phyloP scores from a whole-genome alignment of 805 yeast genomes.

The Lachancea thermotolerans region DNA sequence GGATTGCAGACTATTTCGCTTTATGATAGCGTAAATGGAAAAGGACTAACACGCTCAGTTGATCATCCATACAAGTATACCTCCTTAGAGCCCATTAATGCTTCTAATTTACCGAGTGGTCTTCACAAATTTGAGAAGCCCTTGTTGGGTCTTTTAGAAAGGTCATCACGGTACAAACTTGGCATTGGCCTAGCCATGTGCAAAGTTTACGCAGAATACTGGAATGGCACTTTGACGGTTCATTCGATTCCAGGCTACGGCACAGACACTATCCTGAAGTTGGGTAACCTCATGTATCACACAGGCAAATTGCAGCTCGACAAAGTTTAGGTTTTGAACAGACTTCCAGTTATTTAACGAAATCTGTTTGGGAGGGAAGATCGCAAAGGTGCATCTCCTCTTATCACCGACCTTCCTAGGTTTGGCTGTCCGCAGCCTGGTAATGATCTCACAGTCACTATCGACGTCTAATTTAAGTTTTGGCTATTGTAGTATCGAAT shows the following conservation, averaged over 20 bases:
- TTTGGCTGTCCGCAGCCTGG: too few relatives aligned
- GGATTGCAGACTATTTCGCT: constrained; percentile 42
- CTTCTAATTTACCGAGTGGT: constrained; percentile 25
- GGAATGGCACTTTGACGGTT: constrained; percentile 88
- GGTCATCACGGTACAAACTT: constrained; percentile 68
- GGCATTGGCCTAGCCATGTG: constrained; percentile 93
- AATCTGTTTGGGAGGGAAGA: too few relatives aligned
- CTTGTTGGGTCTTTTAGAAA: constrained; percentile 53
- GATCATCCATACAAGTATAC: constrained; percentile 31
- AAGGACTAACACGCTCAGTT: constrained; percentile 7
- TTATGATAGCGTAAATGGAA: constrained; percentile 23
- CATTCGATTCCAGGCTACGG: constrained; percentile 88
- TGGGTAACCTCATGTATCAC: constrained; percentile 70
- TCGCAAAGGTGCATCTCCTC: too few relatives aligned
- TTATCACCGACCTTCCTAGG: too few relatives aligned
- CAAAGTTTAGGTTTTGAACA: constrained; percentile 42
- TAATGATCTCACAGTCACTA: too few relatives aligned
- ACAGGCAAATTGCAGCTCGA: constrained; percentile 62
- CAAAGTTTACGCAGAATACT: constrained; percentile 87
- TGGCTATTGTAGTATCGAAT: too few relatives aligned
- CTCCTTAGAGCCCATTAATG: constrained; percentile 31
- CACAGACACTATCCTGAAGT: constrained; percentile 73
- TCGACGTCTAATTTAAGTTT: too few relatives aligned
- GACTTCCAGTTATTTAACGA: neutral
- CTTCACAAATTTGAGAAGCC: constrained; percentile 36